Conservation (phyloP, 176 grass and related monocot genomes). For the Echinochloa phyllopogon region DNA sequence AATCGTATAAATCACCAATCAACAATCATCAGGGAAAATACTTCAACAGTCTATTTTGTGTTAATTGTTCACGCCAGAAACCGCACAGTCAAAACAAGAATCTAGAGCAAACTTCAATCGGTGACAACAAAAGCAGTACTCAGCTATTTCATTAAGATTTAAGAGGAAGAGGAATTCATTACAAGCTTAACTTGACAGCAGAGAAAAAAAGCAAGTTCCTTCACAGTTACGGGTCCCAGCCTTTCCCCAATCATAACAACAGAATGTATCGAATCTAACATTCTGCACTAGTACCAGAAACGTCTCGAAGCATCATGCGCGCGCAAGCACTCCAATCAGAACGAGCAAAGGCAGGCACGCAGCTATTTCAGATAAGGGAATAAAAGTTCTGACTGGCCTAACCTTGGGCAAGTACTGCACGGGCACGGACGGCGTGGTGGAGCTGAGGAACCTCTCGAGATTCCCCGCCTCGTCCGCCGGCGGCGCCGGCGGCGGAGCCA, state of each 20-base stretch:
- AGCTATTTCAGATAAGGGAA: background rate
- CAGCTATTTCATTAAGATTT: background rate
- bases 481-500: background rate
- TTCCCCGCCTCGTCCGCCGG: conserved; percentile 48
- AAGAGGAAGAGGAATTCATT: background rate
- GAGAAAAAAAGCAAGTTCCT: background rate
- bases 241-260: conserved; percentile 20
- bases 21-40: background rate
- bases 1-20: background rate
- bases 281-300: background rate
- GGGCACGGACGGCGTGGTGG: conserved; percentile 70
- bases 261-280: background rate
- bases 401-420: conserved; percentile 75
- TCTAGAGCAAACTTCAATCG: background rate
- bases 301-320: background rate
- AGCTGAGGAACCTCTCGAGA: conserved; percentile 76
- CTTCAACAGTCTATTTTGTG: background rate
- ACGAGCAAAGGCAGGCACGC: background rate
- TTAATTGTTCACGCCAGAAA: background rate
- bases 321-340: background rate
- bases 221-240: background rate
- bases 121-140: background rate
- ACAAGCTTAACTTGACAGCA: background rate
- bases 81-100: background rate
- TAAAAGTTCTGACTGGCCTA: background rate